phyloP scores from a whole-genome alignment of 148 eudicot genomes.

The Salicornia ramosissima region DNA sequence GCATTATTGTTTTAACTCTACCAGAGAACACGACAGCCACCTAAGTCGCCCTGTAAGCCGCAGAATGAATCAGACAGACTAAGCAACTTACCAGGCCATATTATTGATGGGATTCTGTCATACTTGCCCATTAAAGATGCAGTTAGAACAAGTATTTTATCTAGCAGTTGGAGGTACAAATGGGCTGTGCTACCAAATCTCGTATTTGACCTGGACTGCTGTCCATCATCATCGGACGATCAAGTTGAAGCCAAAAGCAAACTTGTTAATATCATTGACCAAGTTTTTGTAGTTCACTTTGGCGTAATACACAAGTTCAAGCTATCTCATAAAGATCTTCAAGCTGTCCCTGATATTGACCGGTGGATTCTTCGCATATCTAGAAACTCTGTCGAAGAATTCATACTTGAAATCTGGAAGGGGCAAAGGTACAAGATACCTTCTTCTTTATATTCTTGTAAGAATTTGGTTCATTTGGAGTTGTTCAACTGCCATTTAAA shows the following conservation, averaged over 20 bases:
- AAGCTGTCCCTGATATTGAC: constrained; percentile 72
- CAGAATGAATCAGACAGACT: constrained; percentile 54
- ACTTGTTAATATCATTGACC: constrained; percentile 63
- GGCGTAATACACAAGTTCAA: constrained; percentile 69
- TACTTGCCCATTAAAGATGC: constrained; percentile 64
- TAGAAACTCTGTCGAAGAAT: constrained; percentile 53
- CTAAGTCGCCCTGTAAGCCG: constrained; percentile 42
- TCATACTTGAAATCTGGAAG: constrained; percentile 84
- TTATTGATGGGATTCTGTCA: constrained; percentile 57
- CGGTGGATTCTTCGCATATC: constrained; percentile 77
- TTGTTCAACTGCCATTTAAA: constrained; percentile 67
- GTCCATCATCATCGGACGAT: constrained; percentile 49
- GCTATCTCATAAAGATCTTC: constrained; percentile 76
- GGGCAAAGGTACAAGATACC: constrained; percentile 84
- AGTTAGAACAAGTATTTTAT: constrained; percentile 61
- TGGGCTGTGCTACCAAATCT: constrained; percentile 68
- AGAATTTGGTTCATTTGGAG: constrained; percentile 61
- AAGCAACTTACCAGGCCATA: constrained; percentile 68
- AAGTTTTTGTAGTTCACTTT: constrained; percentile 63
- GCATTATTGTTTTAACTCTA: neutral
- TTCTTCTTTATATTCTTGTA: constrained; percentile 51
- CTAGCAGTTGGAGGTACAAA: constrained; percentile 76
- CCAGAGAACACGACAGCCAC: constrained; percentile 62
- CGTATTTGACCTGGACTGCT: constrained; percentile 63
- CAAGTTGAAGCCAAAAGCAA: constrained; percentile 45